phyloP scores from a whole-genome alignment of 805 yeast species.

The Cyberlindnera galapagoensis region DNA sequence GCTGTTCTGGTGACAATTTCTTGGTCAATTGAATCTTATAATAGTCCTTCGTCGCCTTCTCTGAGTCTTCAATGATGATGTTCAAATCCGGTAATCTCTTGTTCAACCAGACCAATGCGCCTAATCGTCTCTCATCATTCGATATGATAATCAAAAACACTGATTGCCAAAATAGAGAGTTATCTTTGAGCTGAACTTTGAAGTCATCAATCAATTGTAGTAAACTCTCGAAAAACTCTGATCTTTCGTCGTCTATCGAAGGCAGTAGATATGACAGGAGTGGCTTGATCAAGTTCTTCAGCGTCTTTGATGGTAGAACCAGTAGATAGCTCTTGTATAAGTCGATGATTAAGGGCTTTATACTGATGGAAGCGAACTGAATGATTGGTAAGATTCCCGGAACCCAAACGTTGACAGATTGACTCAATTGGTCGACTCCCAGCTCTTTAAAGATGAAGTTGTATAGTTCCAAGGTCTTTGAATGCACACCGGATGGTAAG shows the following conservation, averaged over 20 bases:
- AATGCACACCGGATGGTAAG: conserved; percentile 94
- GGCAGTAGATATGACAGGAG: conserved; percentile 70
- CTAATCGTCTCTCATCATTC: conserved; percentile 73
- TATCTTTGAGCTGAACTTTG: conserved; percentile 50
- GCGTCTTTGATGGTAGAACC: conserved; percentile 38
- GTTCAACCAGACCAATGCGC: conserved; percentile 74
- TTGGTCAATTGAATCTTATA: conserved; percentile 21
- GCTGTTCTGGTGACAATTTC: conserved; percentile 42
- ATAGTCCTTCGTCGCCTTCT: conserved; percentile 15
- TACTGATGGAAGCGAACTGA: conserved; percentile 83
- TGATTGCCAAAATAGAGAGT: conserved; percentile 81
- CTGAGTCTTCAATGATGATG: conserved; percentile 22
- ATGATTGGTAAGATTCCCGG: conserved; percentile 90
- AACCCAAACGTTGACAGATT: conserved; percentile 68
- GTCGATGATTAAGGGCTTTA: conserved; percentile 69
- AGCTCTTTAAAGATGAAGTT: conserved; percentile 60
- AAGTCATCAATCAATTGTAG: conserved; percentile 55
- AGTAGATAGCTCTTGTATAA: conserved; percentile 53
- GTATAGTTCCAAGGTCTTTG: conserved; percentile 77
- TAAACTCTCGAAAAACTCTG: conserved; percentile 68
- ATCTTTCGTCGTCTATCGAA: conserved; percentile 88
- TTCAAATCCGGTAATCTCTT: conserved; percentile 58
- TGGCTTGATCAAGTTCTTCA: conserved; percentile 60
- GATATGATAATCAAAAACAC: conserved; percentile 69
- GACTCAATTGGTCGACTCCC: conserved; percentile 46